A percentile compares a stretch with the other conserved stretches of the same genome.
These are phyloP conservation scores for Falciphora oryzae DNA, from an alignment of 2,329 filamentous ascomycete species.

Conservation along the genomic window DNA sequence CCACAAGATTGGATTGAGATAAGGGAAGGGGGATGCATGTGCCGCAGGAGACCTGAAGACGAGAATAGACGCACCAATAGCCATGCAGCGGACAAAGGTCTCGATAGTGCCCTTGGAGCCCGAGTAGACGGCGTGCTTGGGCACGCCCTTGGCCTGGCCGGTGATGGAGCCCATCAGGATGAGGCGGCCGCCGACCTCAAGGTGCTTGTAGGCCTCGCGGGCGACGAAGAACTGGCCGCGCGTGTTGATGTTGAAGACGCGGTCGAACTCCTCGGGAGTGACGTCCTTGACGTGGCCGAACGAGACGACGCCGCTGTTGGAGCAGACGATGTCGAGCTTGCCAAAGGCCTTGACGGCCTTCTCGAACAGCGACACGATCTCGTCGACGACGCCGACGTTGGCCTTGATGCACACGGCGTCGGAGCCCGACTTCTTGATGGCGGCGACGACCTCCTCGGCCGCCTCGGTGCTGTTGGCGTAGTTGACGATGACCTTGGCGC, in stretches of 20 bases:
- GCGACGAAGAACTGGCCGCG: slow-evolving; percentile 58
- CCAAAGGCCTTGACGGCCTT: slow-evolving; percentile 52
- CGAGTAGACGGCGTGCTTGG: slow-evolving; percentile 29
- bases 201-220: slow-evolving; percentile 55
- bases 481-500: slow-evolving; percentile 28
- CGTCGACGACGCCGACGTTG: slow-evolving; percentile 25
- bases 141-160: slow-evolving; percentile 28
- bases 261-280: slow-evolving; percentile 52
- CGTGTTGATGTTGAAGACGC: slow-evolving; percentile 55
- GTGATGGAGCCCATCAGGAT: slow-evolving; percentile 60
- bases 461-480: slow-evolving; percentile 24
- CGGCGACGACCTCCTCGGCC: slow-evolving; percentile 16
- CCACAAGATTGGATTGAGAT: too few relatives aligned
- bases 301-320: slow-evolving; percentile 50
- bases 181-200: slow-evolving; percentile 55
- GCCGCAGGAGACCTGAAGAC: background rate
- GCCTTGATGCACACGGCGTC: slow-evolving; percentile 25
- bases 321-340: slow-evolving; percentile 56
- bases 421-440: slow-evolving; percentile 18
- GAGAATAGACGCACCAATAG: slow-evolving; percentile 14
- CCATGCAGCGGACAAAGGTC: slow-evolving; percentile 26
- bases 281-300: slow-evolving; percentile 56
- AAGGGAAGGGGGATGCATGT: background rate
- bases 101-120: slow-evolving; percentile 31
- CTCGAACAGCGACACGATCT: slow-evolving; percentile 31